These are phyloP conservation scores for Paecilomyces dactylethromorphus DNA, from an alignment of 2,329 filamentous ascomycete species.

Conservation along the genomic window DNA sequence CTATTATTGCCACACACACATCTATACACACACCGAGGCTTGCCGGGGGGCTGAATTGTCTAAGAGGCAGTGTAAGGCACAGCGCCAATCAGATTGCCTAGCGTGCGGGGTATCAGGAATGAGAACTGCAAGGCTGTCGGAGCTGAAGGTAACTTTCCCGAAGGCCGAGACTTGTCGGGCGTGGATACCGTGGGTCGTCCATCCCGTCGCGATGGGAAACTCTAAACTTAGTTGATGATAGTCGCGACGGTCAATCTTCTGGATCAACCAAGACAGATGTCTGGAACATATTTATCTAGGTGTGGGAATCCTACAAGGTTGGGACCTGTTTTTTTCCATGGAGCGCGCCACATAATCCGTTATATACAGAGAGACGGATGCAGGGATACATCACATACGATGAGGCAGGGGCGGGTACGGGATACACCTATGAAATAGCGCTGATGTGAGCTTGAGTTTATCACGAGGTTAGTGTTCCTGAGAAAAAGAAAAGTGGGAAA, in stretches of 20 bases:
- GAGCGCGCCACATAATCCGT: too few relatives aligned
- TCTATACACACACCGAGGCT: too few relatives aligned
- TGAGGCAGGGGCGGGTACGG: too few relatives aligned
- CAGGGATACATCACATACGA: too few relatives aligned
- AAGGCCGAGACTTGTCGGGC: not conserved
- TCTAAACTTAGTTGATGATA: not conserved
- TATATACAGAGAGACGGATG: too few relatives aligned
- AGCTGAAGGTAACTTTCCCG: not conserved
- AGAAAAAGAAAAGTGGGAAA: not conserved
- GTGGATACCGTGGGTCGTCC: not conserved
- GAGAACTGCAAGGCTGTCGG: not conserved
- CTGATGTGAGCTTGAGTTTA: not conserved
- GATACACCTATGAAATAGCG: not conserved
- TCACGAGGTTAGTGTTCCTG: not conserved
- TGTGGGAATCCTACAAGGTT: too few relatives aligned
- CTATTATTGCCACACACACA: too few relatives aligned
- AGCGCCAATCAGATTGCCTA: too few relatives aligned
- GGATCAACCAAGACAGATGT: not conserved
- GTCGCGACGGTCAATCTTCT: not conserved
- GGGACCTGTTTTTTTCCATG: too few relatives aligned
- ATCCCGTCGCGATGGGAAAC: not conserved
- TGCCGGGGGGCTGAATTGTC: too few relatives aligned
- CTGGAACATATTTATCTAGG: not conserved
- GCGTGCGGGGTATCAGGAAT: not conserved
- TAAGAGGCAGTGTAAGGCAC: not conserved